Conservation (phyloP, 192 early-diverging fungal genomes). For the Gryganskiella cystojenkinii region DNA sequence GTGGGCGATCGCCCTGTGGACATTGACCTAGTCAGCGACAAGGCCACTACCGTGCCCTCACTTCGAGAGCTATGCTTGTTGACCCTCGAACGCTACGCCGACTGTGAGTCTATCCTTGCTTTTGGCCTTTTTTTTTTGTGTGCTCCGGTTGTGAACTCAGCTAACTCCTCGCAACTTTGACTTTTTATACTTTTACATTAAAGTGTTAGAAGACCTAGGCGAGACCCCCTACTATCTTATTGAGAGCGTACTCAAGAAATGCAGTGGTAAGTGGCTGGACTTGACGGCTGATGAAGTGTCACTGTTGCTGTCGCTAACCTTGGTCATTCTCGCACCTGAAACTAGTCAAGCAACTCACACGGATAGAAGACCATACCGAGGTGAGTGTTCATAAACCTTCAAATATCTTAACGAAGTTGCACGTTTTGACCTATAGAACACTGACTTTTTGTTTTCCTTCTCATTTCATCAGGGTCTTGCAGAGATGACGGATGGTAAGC, state of each 20-base stretch:
- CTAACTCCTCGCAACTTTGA: neutral
- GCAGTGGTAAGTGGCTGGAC: conserved; percentile 24
- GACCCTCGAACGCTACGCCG: conserved; percentile 42
- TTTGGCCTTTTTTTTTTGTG: neutral
- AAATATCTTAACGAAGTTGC: no score
- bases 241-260: conserved; percentile 42
- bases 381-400: conserved; percentile 1
- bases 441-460: neutral
- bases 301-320: neutral
- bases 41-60: conserved; percentile 11
- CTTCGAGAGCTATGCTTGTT: conserved; percentile 34
- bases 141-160: neutral
- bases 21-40: no score
- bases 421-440: neutral
- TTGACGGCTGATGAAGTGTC: neutral
- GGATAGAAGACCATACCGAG: conserved; percentile 39
- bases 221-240: conserved; percentile 46
- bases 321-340: neutral
- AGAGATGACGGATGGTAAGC: conserved; percentile 38
- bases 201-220: conserved; percentile 51
- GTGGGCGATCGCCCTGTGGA: no score
- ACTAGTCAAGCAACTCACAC: conserved; percentile 39
- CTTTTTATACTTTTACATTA: neutral
- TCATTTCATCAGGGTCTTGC: conserved; percentile 20
- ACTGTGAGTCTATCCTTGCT: conserved; percentile 26